Conservation (phyloP, 2,329 filamentous ascomycete genomes). For the Xylariaceae sp. region DNA sequence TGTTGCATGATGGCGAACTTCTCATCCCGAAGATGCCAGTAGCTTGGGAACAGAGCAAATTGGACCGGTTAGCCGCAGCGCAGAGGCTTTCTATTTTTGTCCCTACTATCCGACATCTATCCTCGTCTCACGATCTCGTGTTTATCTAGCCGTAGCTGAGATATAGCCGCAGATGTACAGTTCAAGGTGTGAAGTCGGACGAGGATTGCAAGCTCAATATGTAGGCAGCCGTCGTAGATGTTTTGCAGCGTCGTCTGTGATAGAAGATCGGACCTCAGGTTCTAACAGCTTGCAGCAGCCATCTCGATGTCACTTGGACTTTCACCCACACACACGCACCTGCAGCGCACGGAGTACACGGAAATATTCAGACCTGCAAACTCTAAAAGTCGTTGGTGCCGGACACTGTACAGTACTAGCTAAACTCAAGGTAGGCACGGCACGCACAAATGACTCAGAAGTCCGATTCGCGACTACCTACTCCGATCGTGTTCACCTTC, state of each 20-base stretch:
- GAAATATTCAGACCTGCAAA: background rate
- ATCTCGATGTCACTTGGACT: no score
- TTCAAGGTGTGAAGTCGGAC: background rate
- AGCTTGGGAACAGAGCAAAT: background rate
- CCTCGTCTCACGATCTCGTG: background rate
- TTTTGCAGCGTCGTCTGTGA: background rate
- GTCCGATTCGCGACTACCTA: background rate
- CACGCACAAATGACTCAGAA: background rate
- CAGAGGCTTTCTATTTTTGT: background rate
- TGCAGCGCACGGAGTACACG: no score
- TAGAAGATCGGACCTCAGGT: no score
- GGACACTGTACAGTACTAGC: background rate
- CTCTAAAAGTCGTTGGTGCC: background rate
- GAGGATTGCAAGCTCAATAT: background rate
- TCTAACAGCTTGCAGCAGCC: no score
- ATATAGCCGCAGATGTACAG: background rate
- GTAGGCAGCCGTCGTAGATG: background rate
- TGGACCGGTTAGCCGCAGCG: background rate
- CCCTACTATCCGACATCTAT: background rate
- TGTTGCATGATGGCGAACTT: slow-evolving; percentile 10
- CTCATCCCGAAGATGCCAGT: background rate
- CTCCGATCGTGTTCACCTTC: background rate
- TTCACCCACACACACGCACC: no score
- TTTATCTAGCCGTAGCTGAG: background rate
- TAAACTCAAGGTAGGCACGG: background rate